Evolutionary conservation across 2,329 filamentous ascomycete genomes (phyloP).

Genomic region (Fusarium buharicum): DNA sequence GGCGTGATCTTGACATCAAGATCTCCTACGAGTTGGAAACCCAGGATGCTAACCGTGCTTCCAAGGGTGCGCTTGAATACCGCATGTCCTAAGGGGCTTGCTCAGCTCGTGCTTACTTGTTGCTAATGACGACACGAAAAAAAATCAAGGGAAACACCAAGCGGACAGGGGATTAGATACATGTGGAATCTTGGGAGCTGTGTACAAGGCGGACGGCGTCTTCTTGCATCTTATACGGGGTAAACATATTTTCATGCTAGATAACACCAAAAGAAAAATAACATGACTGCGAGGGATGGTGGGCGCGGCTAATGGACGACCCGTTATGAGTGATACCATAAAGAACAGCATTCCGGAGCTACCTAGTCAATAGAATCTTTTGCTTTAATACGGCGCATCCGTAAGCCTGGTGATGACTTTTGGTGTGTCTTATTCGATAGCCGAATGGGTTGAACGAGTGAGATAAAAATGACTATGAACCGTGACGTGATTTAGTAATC

Average conservation of each 20-base stretch:
- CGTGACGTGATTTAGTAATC: conserved; percentile 8
- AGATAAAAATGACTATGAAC: background rate
- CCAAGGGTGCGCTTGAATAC: conserved; percentile 79
- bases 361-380: conserved; percentile 45
- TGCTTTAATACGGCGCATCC: conserved; percentile 32
- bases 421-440: too few species aligned
- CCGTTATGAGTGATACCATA: conserved; percentile 46
- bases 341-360: conserved; percentile 44
- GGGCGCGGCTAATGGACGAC: conserved; percentile 40
- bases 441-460: too few species aligned
- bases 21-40: conserved; percentile 85
- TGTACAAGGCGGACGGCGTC: conserved; percentile 45
- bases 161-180: conserved; percentile 26
- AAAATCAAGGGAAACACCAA: conserved; percentile 19
- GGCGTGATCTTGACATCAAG: conserved; percentile 91
- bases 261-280: conserved; percentile 35
- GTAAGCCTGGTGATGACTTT: background rate
- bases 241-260: conserved; percentile 38
- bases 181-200: conserved; percentile 31
- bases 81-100: conserved; percentile 71
- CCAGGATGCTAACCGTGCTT: conserved; percentile 74
- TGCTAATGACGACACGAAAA: conserved; percentile 44
- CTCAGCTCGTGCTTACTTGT: conserved; percentile 23
- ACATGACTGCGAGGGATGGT: conserved; percentile 30
- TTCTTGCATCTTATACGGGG: conserved; percentile 42